Evolutionary conservation across 306 rosid genomes (phyloP), one percentile per base, ranked within the genome.

Genomic region (Castanea mollissima): DNA sequence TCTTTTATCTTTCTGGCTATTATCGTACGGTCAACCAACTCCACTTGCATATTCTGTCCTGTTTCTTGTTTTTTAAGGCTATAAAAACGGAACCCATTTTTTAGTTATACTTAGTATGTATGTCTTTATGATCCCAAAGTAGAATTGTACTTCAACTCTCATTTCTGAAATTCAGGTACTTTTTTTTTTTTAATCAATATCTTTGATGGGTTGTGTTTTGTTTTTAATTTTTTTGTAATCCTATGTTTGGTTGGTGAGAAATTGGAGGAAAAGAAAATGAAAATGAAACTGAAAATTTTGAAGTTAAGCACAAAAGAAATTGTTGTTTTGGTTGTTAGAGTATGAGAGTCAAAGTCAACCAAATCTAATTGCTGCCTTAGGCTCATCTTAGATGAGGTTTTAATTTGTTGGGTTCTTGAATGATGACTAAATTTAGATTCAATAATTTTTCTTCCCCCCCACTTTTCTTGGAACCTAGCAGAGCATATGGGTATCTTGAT

Each of bases 21-120:
- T 63, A 62, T 79, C 73, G 46, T 49, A 16, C n/a, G 64, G 59
- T 74, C 86, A 76, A 81, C 64, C 76, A 74, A 81, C 64, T 76
- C 80, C 57, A 19, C 21, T 76, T 70, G 64, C 18, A 7, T 55
- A 51, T 75, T 59, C 75, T 58, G 16, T 62, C 35, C 3, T 73
- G n/a, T 78, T 73, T n/a, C 72, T 71, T 14, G 68, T 60, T 58
- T 9, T 74, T 79, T 56, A 11, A 46, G 71, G 69, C 38, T 46
- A 18, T 84, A 15, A 19, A 31, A 51, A 41, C 2, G 32, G n/a
- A 29, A 82, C 19, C 79, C 68, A 20, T 59, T 32, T 79, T 46
- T 69, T 23, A 19, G 74, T 64, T 41, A 32, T 62, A 23, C 20
- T 15, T 25, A 41, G 18, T 3, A 13, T 57, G 64, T 41, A 16